Percentiles rank a stretch among this genome's conserved stretches.
phyloP scores from a whole-genome alignment of 2,329 filamentous ascomycete genomes.

The Dactylella cylindrospora region DNA sequence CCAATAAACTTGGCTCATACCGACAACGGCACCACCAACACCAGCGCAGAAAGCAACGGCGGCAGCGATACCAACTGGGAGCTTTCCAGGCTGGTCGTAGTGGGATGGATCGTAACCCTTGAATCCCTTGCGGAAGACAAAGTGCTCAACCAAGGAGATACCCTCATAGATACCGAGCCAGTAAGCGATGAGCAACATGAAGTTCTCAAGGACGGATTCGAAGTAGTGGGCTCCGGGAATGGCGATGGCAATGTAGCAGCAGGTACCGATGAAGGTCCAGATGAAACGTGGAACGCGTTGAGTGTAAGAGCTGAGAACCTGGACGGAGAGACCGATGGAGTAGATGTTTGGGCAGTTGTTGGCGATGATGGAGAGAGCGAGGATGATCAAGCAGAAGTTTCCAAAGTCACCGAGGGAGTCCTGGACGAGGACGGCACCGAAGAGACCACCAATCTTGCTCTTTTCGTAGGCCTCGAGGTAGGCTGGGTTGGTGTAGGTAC shows the following conservation, averaged over 20 bases:
- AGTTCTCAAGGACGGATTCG: constrained; percentile 66
- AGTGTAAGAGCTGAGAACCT: constrained; percentile 63
- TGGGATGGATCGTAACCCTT: constrained; percentile 61
- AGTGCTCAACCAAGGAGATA: constrained; percentile 66
- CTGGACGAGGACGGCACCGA: constrained; percentile 65
- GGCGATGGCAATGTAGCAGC: constrained; percentile 67
- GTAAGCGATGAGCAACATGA: constrained; percentile 70
- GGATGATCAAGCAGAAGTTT: constrained; percentile 68
- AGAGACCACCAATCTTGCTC: constrained; percentile 66
- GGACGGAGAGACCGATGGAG: constrained; percentile 67
- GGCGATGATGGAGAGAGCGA: constrained; percentile 67
- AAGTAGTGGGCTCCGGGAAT: constrained; percentile 70
- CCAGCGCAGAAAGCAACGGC: constrained; percentile 65
- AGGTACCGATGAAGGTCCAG: constrained; percentile 65
- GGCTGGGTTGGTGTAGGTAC: constrained; percentile 58
- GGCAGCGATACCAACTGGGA: constrained; percentile 67
- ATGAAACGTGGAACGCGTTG: constrained; percentile 67
- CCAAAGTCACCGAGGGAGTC: constrained; percentile 66
- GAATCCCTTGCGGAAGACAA: constrained; percentile 67
- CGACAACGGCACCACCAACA: constrained; percentile 65
- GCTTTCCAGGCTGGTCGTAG: constrained; percentile 61
- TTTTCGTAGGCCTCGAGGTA: constrained; percentile 61
- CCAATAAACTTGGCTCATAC: constrained; percentile 71
- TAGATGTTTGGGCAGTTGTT: constrained; percentile 75
- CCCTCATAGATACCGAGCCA: constrained; percentile 75